These are phyloP conservation scores for Straminergon stramineum DNA, from an alignment of 225 moss, liverwort and hornwort species.

Conservation along the genomic window DNA sequence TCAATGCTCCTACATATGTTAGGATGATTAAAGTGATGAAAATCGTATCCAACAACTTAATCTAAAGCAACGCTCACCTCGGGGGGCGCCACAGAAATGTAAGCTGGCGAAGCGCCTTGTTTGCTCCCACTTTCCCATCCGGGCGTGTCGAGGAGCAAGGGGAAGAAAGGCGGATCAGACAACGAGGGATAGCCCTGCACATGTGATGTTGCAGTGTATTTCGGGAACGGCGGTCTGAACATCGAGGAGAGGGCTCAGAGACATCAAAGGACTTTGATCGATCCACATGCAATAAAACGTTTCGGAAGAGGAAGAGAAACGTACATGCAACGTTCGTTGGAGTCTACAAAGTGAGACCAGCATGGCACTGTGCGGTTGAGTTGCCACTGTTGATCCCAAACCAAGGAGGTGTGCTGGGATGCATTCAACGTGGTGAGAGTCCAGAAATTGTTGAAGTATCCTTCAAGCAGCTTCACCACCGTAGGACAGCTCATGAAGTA, in stretches of 20 bases:
- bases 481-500: slow-evolving; percentile 49
- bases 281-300: not conserved
- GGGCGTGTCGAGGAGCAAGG: slow-evolving; percentile 26
- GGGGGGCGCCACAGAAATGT: slow-evolving; percentile 54
- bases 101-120: slow-evolving; percentile 20
- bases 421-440: slow-evolving; percentile 50
- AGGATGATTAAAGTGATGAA: not conserved
- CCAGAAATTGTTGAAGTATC: slow-evolving; percentile 54
- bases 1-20: not conserved
- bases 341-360: slow-evolving; percentile 51
- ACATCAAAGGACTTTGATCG: not conserved
- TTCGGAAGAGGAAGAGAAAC: not conserved
- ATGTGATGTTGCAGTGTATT: slow-evolving; percentile 15
- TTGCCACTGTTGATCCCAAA: slow-evolving; percentile 54
- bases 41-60: not conserved
- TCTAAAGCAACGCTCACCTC: slow-evolving; percentile 23
- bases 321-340: slow-evolving; percentile 27
- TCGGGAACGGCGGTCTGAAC: slow-evolving; percentile 39
- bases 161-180: slow-evolving; percentile 38
- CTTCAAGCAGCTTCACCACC: slow-evolving; percentile 35
- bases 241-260: not conserved
- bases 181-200: slow-evolving; percentile 48
- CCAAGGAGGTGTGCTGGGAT: slow-evolving; percentile 18
- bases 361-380: slow-evolving; percentile 50
- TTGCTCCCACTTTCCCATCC: not conserved